Percentiles rank a stretch among this genome's conserved stretches.
Conservation (phyloP, 306 rosid genomes). For the Cotoneaster glaucophyllus region DNA sequence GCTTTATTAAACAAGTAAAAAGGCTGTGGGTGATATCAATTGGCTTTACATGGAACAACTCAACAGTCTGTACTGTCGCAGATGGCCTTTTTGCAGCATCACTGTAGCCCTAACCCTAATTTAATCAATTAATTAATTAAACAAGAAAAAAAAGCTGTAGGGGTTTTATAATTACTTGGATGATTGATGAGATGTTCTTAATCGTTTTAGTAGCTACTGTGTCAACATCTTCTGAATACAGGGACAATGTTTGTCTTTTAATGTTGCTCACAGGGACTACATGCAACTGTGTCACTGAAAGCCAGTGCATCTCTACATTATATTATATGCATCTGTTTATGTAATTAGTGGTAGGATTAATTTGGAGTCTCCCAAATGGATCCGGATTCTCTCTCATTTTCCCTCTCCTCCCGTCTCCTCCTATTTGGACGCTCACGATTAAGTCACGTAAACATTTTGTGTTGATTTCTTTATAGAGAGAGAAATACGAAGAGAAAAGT, state of each 20-base stretch:
- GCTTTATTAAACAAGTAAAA: background rate
- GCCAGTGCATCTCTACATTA: background rate
- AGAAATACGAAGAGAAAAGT: no score
- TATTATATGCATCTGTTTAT: background rate
- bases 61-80: background rate
- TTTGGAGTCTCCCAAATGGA: background rate
- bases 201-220: conserved; percentile 34
- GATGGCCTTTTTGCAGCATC: no score
- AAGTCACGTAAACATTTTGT: no score
- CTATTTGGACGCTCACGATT: no score
- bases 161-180: background rate
- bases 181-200: conserved; percentile 18
- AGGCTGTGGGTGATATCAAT: background rate
- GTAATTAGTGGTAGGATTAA: background rate
- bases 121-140: no score
- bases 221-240: conserved; percentile 22
- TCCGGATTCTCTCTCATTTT: no score
- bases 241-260: conserved; percentile 29
- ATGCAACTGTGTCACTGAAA: background rate
- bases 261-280: conserved; percentile 23
- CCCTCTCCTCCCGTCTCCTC: no score
- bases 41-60: background rate
- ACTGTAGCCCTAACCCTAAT: background rate
- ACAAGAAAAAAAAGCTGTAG: background rate
- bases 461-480: no score